Conservation (phyloP, 495 filamentous ascomycete species). For the Daldinia concentrica region DNA sequence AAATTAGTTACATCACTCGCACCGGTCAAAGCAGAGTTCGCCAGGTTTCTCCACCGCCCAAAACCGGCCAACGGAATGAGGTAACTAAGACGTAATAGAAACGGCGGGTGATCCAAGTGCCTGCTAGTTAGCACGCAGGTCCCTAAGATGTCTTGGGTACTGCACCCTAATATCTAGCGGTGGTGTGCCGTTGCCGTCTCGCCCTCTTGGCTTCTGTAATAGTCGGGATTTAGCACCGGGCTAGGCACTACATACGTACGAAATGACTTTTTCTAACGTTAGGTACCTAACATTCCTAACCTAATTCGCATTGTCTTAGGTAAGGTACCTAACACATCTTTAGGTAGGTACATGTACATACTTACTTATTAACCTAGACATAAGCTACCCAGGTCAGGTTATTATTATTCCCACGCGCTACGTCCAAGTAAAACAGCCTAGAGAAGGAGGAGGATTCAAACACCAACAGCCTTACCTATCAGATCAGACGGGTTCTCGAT, state of each 20-base stretch:
- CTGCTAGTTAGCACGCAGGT: background rate
- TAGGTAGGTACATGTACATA: background rate
- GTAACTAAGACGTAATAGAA: conserved; percentile 51
- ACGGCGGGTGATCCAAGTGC: conserved; percentile 18
- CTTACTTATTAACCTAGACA: too few relatives aligned
- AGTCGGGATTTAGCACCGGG: conserved; percentile 13
- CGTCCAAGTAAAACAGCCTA: background rate
- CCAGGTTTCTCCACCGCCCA: conserved; percentile 16
- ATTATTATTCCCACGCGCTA: too few relatives aligned
- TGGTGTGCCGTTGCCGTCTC: conserved; percentile 37
- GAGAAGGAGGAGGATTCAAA: background rate
- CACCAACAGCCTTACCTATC: background rate
- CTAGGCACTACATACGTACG: background rate
- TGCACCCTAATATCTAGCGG: background rate
- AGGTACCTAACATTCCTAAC: too few relatives aligned
- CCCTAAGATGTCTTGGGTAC: too few relatives aligned
- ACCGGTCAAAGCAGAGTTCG: background rate
- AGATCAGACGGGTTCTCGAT: too few relatives aligned
- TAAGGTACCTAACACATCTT: background rate
- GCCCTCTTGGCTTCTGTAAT: conserved; percentile 30
- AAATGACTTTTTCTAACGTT: background rate
- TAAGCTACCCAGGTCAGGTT: too few relatives aligned
- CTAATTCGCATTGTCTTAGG: background rate
- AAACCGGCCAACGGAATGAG: conserved; percentile 29
- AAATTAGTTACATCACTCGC: background rate